A percentile compares a stretch with the other conserved stretches of the same genome.
phyloP scores from a whole-genome alignment of 2,329 filamentous ascomycete species.

The Coniochaeta pulveracea region DNA sequence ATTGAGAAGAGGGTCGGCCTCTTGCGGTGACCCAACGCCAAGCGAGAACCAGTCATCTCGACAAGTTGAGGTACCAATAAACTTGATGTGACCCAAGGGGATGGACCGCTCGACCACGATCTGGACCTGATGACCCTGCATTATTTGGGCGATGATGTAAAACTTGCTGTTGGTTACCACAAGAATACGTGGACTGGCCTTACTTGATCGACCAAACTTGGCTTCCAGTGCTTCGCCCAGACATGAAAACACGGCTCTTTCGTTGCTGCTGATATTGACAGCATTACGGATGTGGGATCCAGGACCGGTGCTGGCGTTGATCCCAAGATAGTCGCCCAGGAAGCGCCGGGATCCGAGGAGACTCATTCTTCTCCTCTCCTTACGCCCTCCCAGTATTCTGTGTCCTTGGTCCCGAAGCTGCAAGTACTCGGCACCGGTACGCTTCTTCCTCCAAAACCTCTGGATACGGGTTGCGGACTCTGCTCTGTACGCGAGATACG shows the following conservation, averaged over 20 bases:
- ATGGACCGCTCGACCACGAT: slow-evolving; percentile 76
- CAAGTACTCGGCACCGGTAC: slow-evolving; percentile 79
- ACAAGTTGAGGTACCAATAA: slow-evolving; percentile 65
- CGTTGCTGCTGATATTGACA: slow-evolving; percentile 58
- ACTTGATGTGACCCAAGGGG: slow-evolving; percentile 80
- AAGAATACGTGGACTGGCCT: slow-evolving; percentile 75
- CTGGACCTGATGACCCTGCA: slow-evolving; percentile 71
- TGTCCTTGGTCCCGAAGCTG: slow-evolving; percentile 84
- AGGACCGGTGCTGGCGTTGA: slow-evolving; percentile 68
- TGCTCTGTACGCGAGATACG: slow-evolving; percentile 82
- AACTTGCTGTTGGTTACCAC: slow-evolving; percentile 78
- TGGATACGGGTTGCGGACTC: slow-evolving; percentile 93
- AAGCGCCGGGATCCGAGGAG: slow-evolving; percentile 84
- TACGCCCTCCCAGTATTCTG: slow-evolving; percentile 66
- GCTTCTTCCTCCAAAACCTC: slow-evolving; percentile 89
- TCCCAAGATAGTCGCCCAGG: slow-evolving; percentile 86
- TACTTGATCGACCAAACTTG: slow-evolving; percentile 94
- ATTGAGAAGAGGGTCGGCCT: slow-evolving; percentile 85
- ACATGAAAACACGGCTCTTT: slow-evolving; percentile 79
- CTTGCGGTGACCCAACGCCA: slow-evolving; percentile 78
- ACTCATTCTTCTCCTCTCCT: slow-evolving; percentile 86
- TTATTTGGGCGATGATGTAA: slow-evolving; percentile 76
- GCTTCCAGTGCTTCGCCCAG: slow-evolving; percentile 82
- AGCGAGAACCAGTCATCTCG: slow-evolving; percentile 97
- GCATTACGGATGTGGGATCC: slow-evolving; percentile 71